Evolutionary conservation across 768 basidiomycete species (phyloP).

Genomic region (Mrakia gelida): DNA sequence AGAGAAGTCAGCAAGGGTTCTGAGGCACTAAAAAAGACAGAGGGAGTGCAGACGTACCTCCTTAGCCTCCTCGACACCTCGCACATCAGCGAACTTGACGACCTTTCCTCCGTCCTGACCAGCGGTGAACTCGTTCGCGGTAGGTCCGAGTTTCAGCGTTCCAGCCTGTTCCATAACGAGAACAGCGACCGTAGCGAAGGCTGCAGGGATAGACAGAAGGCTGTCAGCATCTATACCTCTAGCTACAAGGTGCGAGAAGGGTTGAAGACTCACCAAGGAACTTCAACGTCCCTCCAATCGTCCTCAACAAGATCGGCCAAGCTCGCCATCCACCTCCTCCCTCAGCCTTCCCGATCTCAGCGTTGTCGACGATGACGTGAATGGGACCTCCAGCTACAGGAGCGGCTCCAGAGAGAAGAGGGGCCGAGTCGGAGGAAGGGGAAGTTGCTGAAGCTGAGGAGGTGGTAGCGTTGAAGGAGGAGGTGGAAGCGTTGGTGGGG

Average conservation of each 20-base stretch:
- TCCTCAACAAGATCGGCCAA: constrained; percentile 22
- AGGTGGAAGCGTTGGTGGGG: constrained; percentile 8
- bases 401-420: not conserved
- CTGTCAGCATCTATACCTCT: not conserved
- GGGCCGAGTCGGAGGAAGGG: not conserved
- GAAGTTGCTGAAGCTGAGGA: constrained; percentile 14
- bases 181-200: constrained; percentile 58
- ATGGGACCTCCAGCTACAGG: constrained; percentile 1
- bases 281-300: constrained; percentile 27
- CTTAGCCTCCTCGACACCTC: constrained; percentile 97
- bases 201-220: not conserved
- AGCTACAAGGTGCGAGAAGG: not conserved
- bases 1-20: too few relatives aligned
- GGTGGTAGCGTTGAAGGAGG: not conserved
- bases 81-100: constrained; percentile 90
- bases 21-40: not conserved
- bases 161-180: constrained; percentile 32
- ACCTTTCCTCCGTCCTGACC: constrained; percentile 57
- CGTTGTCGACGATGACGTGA: constrained; percentile 25
- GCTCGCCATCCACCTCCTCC: not conserved
- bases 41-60: constrained; percentile 52
- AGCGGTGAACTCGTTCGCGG: constrained; percentile 52
- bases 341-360: constrained; percentile 10
- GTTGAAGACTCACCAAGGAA: constrained; percentile 21
- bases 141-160: constrained; percentile 28